A percentile compares a stretch with the other conserved stretches of the same genome.
Evolutionary conservation across 2,329 filamentous ascomycete genomes (phyloP).

Genomic region (Coleophoma crateriformis): DNA sequence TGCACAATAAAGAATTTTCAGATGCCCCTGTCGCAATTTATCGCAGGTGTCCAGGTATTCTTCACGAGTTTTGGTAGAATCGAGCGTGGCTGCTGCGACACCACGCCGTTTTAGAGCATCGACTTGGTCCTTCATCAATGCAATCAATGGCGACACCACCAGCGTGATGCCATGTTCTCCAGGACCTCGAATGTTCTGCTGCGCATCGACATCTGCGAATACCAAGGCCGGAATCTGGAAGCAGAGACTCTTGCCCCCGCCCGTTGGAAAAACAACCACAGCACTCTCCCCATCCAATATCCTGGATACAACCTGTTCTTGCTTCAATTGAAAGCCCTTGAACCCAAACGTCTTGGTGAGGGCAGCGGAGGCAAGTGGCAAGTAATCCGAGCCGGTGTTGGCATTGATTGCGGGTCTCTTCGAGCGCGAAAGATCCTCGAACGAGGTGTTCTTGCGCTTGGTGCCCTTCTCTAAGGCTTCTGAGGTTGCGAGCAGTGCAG

Average conservation of each 20-base stretch:
- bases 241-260: slow-evolving; percentile 35
- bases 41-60: slow-evolving; percentile 35
- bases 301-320: slow-evolving; percentile 36
- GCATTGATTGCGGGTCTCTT: slow-evolving; percentile 5
- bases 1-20: slow-evolving; percentile 52
- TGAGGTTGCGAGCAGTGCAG: slow-evolving; percentile 1
- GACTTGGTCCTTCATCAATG: slow-evolving; percentile 57
- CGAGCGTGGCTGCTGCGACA: slow-evolving; percentile 47
- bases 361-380: slow-evolving; percentile 25
- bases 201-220: slow-evolving; percentile 32
- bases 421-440: background rate
- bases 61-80: slow-evolving; percentile 45
- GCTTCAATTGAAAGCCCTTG: slow-evolving; percentile 36
- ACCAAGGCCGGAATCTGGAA: slow-evolving; percentile 38
- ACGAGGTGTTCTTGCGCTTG: slow-evolving; percentile 3
- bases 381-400: background rate
- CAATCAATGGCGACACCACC: slow-evolving; percentile 50
- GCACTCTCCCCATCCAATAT: slow-evolving; percentile 37
- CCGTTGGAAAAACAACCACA: slow-evolving; percentile 36
- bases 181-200: slow-evolving; percentile 14
- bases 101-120: slow-evolving; percentile 44
- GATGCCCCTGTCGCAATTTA: slow-evolving; percentile 37
- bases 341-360: slow-evolving; percentile 35
- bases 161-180: slow-evolving; percentile 41
- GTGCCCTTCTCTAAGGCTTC: background rate